Evolutionary conservation across 805 yeast species (phyloP).

Genomic region (Starmerella stigmatis): DNA sequence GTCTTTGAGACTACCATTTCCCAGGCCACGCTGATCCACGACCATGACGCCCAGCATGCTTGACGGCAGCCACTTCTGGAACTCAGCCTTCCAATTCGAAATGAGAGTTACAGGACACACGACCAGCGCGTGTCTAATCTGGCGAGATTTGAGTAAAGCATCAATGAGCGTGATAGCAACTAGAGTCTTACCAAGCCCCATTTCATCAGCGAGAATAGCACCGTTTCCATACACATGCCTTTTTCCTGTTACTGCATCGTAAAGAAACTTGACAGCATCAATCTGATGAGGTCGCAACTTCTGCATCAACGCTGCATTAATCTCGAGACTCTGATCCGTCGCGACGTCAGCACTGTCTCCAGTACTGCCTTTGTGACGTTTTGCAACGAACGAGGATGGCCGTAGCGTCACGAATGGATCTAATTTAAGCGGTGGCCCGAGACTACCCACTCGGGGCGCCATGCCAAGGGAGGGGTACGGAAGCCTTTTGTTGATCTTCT

Average conservation of each 20-base stretch:
- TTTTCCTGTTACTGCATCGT: slow-evolving; percentile 71
- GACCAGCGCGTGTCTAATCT: slow-evolving; percentile 51
- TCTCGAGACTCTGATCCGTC: neutral
- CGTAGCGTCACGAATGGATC: slow-evolving; percentile 1
- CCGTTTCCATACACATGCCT: slow-evolving; percentile 46
- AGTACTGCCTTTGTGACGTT: neutral
- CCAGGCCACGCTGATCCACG: slow-evolving; percentile 34
- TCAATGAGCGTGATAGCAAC: slow-evolving; percentile 76
- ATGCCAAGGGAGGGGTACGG: neutral
- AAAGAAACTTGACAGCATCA: slow-evolving; percentile 73
- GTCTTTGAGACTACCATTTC: slow-evolving; percentile 16
- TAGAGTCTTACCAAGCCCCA: slow-evolving; percentile 90
- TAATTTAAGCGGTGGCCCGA: neutral
- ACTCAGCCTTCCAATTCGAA: slow-evolving; percentile 79
- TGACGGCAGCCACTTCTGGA: slow-evolving; percentile 68
- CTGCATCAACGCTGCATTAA: neutral
- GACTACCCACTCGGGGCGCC: neutral
- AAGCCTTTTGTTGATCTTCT: too few relatives aligned
- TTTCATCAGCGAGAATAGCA: slow-evolving; percentile 86
- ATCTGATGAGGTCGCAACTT: slow-evolving; percentile 71
- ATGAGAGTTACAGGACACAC: slow-evolving; percentile 89
- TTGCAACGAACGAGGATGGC: neutral
- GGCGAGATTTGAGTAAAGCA: slow-evolving; percentile 50
- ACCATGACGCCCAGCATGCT: slow-evolving; percentile 56
- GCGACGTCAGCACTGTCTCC: too few relatives aligned